A percentile compares a stretch with the other conserved stretches of the same genome.
phyloP scores from a whole-genome alignment of 2,329 filamentous ascomycete species.

The Fusarium xylarioides region DNA sequence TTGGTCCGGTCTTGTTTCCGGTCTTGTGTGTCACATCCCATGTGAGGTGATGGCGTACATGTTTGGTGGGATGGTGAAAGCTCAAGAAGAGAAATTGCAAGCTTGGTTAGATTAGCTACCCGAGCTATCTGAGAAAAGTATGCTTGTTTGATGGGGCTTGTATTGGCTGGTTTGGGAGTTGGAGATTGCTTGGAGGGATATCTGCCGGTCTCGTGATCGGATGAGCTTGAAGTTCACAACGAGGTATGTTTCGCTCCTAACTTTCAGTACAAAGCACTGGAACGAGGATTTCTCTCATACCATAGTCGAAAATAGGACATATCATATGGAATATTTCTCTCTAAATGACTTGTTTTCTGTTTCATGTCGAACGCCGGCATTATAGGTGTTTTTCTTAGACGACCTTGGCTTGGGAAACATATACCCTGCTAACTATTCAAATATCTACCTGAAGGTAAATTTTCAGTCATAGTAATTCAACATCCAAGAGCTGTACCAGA shows the following conservation, averaged over 20 bases:
- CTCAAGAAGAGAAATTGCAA: not conserved
- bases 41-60: not conserved
- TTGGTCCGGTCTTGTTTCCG: not conserved
- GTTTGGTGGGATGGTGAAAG: not conserved
- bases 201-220: not conserved
- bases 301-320: too few species aligned
- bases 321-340: not conserved
- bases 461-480: not conserved
- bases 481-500: not conserved
- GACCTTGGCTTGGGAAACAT: too few species aligned
- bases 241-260: not conserved
- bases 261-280: too few species aligned
- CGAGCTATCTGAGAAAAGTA: not conserved
- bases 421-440: not conserved
- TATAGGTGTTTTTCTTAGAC: too few species aligned
- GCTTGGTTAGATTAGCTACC: not conserved
- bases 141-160: not conserved
- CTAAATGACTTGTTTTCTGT: too few species aligned
- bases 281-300: fast-evolving
- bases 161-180: not conserved
- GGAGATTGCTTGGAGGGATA: not conserved
- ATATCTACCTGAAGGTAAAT: not conserved
- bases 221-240: not conserved
- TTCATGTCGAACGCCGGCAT: not conserved
- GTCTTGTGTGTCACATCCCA: not conserved